Evolutionary conservation across 495 filamentous ascomycete species (phyloP).

Genomic region (Neurospora africana): DNA sequence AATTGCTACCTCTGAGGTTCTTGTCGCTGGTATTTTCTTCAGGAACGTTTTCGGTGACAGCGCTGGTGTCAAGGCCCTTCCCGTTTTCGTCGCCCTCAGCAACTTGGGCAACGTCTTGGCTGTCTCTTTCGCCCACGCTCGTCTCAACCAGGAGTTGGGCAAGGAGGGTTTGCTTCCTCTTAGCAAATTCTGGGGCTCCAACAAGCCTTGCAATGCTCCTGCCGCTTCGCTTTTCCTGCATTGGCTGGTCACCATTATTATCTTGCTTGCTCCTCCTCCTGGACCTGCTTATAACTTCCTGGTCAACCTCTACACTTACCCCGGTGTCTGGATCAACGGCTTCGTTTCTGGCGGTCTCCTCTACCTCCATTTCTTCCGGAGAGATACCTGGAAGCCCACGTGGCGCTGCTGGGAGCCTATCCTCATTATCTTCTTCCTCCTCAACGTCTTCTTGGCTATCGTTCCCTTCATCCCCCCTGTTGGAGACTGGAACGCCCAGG

Average conservation of each 20-base stretch:
- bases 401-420: constrained; percentile 38
- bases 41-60: constrained; percentile 32
- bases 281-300: constrained; percentile 30
- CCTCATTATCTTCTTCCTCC: constrained; percentile 35
- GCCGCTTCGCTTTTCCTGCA: constrained; percentile 37
- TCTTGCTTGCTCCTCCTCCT: constrained; percentile 35
- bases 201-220: constrained; percentile 47
- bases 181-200: constrained; percentile 40
- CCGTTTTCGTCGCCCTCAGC: constrained; percentile 49
- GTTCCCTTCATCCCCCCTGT: constrained; percentile 41
- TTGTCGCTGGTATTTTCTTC: constrained; percentile 39
- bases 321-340: constrained; percentile 36
- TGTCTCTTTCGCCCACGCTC: constrained; percentile 41
- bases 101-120: constrained; percentile 49
- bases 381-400: constrained; percentile 31
- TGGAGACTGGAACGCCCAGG: constrained; percentile 36
- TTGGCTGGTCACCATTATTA: constrained; percentile 36
- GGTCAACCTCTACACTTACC: constrained; percentile 32
- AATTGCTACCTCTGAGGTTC: constrained; percentile 38
- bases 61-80: constrained; percentile 33
- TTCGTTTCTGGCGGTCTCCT: constrained; percentile 48
- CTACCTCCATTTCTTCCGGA: constrained; percentile 31
- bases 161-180: constrained; percentile 55
- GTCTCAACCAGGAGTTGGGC: constrained; percentile 59
- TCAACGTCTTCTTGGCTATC: constrained; percentile 39